phyloP scores from a whole-genome alignment of 2,329 filamentous ascomycete species.

The Clarireedia monteithiana region DNA sequence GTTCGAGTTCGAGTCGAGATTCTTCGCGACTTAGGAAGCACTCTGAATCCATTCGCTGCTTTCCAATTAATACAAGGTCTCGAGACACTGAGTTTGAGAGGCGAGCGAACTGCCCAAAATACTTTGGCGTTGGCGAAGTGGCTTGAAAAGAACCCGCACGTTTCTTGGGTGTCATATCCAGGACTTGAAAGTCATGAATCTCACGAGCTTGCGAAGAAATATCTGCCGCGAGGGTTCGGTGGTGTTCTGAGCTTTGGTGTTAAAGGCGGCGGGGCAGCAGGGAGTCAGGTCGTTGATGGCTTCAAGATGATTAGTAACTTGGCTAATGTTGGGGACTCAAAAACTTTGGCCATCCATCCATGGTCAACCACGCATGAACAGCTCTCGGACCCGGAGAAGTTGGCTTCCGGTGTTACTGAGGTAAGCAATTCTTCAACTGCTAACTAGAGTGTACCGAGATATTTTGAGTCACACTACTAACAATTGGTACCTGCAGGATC shows the following conservation, averaged over 20 bases:
- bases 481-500: slow-evolving; percentile 46
- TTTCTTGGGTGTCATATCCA: slow-evolving; percentile 90
- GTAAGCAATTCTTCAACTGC: slow-evolving; percentile 31
- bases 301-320: slow-evolving; percentile 95
- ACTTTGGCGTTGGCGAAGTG: slow-evolving; percentile 71
- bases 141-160: slow-evolving; percentile 74
- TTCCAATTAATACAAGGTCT: slow-evolving; percentile 84
- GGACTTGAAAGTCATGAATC: slow-evolving; percentile 75
- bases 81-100: slow-evolving; percentile 82
- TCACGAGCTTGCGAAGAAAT: slow-evolving; percentile 76
- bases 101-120: slow-evolving; percentile 81
- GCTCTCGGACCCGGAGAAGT: slow-evolving; percentile 72
- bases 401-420: slow-evolving; percentile 74
- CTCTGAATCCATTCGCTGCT: slow-evolving; percentile 82
- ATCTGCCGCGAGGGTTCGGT: slow-evolving; percentile 76
- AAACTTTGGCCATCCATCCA: slow-evolving; percentile 90
- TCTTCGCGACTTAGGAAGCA: slow-evolving; percentile 74
- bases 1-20: slow-evolving; percentile 84
- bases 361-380: slow-evolving; percentile 96
- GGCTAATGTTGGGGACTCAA: slow-evolving; percentile 92
- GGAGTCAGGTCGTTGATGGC: slow-evolving; percentile 81
- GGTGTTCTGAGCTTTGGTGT: slow-evolving; percentile 91
- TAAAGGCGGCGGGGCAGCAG: slow-evolving; percentile 77
- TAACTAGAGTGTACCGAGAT: too few species aligned
- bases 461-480: neutral